A percentile compares a stretch with the other conserved stretches of the same genome.
Evolutionary conservation across 129 eudicot genomes (phyloP).

Genomic region (Centella asiatica): DNA sequence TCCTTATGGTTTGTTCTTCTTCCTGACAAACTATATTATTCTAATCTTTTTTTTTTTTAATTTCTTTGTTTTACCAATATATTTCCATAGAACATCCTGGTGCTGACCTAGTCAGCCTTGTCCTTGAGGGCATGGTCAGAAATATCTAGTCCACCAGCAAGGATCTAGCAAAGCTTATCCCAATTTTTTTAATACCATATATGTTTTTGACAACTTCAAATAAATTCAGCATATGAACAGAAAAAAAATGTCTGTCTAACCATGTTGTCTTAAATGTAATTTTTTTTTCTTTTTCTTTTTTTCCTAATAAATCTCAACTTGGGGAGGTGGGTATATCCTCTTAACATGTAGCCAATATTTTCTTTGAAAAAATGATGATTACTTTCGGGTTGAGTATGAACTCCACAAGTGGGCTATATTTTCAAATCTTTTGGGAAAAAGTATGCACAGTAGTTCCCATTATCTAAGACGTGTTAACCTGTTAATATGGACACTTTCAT

Average conservation of each 20-base stretch:
- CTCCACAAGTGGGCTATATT: slow-evolving; percentile 1
- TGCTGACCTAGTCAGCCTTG: neutral
- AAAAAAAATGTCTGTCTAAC: no score
- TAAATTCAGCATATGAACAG: no score
- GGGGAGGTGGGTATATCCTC: neutral
- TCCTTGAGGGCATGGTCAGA: no score
- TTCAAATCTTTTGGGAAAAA: slow-evolving; percentile 9
- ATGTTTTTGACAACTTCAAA: no score
- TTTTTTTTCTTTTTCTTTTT: neutral
- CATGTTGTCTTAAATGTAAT: no score
- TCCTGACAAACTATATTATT: neutral
- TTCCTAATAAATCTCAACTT: slow-evolving; percentile 7
- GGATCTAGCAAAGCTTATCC: no score
- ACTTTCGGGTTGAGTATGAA: slow-evolving; percentile 8
- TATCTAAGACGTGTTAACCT: slow-evolving; percentile 19
- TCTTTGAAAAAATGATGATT: neutral
- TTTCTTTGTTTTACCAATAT: neutral
- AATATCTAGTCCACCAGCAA: no score
- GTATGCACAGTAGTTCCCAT: neutral
- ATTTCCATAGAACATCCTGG: no score
- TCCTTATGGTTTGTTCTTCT: slow-evolving; percentile 63
- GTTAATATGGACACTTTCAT: slow-evolving; percentile 1
- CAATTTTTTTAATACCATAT: no score
- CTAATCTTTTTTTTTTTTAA: neutral
- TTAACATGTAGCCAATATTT: neutral